Conservation (phyloP, 2,329 filamentous ascomycete species). For the Coniella lustricola region DNA sequence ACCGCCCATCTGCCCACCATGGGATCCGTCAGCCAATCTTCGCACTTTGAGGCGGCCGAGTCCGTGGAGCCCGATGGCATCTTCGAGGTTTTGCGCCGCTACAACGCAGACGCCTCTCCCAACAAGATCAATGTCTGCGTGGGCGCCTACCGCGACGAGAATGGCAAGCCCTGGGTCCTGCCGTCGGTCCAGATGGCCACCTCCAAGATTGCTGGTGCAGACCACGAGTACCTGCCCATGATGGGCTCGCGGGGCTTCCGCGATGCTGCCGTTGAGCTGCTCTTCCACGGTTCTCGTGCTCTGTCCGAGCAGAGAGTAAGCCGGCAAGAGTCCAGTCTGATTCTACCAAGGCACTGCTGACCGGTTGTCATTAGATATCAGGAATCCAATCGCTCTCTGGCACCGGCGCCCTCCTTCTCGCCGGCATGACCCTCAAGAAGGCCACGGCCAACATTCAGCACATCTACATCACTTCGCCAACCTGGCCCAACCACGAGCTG, state of each 20-base stretch:
- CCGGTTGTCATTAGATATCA: slow-evolving; percentile 1
- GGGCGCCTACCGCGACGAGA: slow-evolving; percentile 32
- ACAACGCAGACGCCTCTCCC: slow-evolving; percentile 23
- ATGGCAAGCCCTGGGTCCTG: slow-evolving; percentile 31
- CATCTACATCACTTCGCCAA: slow-evolving; percentile 33
- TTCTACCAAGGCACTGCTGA: neutral
- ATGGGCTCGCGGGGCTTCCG: slow-evolving; percentile 27
- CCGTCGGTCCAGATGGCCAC: slow-evolving; percentile 28
- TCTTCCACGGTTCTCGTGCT: slow-evolving; percentile 23
- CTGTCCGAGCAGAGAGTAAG: slow-evolving; percentile 25
- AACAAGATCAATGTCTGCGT: slow-evolving; percentile 32
- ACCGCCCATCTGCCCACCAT: neutral
- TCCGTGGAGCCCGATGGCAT: slow-evolving; percentile 14
- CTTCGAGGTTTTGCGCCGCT: slow-evolving; percentile 19
- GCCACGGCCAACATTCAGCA: slow-evolving; percentile 21
- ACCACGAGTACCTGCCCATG: slow-evolving; percentile 33
- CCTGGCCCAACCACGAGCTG: slow-evolving; percentile 34
- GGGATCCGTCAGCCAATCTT: slow-evolving; percentile 9
- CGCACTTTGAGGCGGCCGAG: slow-evolving; percentile 12
- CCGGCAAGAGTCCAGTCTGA: neutral
- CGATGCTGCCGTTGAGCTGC: slow-evolving; percentile 25
- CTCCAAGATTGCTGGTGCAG: slow-evolving; percentile 15
- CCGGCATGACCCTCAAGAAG: slow-evolving; percentile 26
- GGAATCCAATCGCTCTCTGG: slow-evolving; percentile 31
- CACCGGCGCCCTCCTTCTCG: slow-evolving; percentile 32